These are phyloP conservation scores for Aspergillus phoenicis DNA, from an alignment of 2,329 filamentous ascomycete genomes.

Conservation along the genomic window DNA sequence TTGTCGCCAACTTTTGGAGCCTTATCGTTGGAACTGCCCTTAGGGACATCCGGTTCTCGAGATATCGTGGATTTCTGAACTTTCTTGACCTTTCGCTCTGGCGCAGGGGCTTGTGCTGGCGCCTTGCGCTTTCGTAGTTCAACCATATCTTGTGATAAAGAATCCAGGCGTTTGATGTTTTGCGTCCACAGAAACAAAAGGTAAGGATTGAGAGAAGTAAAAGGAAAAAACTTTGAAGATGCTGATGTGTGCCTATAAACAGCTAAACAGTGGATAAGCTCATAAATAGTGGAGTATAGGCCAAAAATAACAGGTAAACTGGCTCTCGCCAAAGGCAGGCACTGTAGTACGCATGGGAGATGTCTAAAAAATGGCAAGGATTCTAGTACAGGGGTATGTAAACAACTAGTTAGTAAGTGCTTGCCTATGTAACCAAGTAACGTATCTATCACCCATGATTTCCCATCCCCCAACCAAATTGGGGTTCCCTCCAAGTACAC, in stretches of 20 bases:
- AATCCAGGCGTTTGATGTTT: background rate
- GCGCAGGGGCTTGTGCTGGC: conserved; percentile 47
- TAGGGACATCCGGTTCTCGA: conserved; percentile 31
- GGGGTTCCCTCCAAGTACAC: too few relatives aligned
- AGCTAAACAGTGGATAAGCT: background rate
- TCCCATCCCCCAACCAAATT: too few relatives aligned
- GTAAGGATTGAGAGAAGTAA: background rate
- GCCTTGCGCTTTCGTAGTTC: conserved; percentile 67
- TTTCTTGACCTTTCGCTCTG: conserved; percentile 33
- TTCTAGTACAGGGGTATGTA: too few relatives aligned
- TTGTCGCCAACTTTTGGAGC: conserved; percentile 51
- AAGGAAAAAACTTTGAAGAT: background rate
- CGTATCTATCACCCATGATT: too few relatives aligned
- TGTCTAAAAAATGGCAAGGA: too few relatives aligned
- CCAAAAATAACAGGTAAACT: background rate
- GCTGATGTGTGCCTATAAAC: background rate
- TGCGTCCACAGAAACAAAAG: background rate
- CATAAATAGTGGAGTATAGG: background rate
- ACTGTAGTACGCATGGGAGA: background rate
- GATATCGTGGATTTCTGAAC: conserved; percentile 34
- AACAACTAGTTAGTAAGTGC: too few relatives aligned
- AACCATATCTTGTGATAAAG: conserved; percentile 39
- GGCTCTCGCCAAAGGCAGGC: background rate
- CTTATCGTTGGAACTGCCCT: conserved; percentile 16
- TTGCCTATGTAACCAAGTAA: too few relatives aligned